Evolutionary conservation across 768 basidiomycete genomes (phyloP), one percentile per base, ranked within the genome.

Genomic region (Russula compacta): DNA sequence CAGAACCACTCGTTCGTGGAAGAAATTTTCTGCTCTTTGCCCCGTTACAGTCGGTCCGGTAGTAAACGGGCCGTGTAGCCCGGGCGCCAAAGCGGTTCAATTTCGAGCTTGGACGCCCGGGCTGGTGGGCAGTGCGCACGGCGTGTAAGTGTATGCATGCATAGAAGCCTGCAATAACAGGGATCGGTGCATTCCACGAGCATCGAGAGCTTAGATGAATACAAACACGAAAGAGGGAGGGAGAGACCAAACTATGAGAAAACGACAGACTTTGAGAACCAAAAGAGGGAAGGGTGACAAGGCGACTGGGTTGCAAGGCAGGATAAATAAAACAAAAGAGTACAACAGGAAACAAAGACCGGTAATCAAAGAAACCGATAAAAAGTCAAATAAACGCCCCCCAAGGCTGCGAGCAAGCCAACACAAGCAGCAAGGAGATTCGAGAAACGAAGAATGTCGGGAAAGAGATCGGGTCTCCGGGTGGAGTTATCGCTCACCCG

Each of bases 1-100:
- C 53, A 57, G 60, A 53, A 72, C 70, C 70, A 71, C 79, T 78
- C 75, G 70, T 67, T 69, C 68, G 52, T n/a, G 70, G 73, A 65
- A 14, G 29, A 29, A 29, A 29, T 29, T 47, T 6, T 24, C 46
- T 65, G n/a, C 74, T 81, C 77, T 78, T 76, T 83, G 58, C 48
- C 58, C 59, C n/a, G 9, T 14, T 38, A 19, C 12, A 48, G 14
- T 21, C 57, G 47, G 9, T 52, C 61, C 50, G 46, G 61, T 63
- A 63, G 61, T 63, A 64, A 50, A 12, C 56, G 56, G 63, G 29
- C 52, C 56, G 55, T 56, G 56, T 46, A 58, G 39, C 64, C 56
- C 36, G 19, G 32, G 17, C 64, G 47, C 56, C 60, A 62, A 63
- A 54, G 57, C 61, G 17, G 38, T 43, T 42, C 9, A 47, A 14